A percentile compares a stretch with the other conserved stretches of the same genome.
These are phyloP conservation scores for Domatiomyces globalis DNA, from an alignment of 2,329 filamentous ascomycete species.

Conservation along the genomic window DNA sequence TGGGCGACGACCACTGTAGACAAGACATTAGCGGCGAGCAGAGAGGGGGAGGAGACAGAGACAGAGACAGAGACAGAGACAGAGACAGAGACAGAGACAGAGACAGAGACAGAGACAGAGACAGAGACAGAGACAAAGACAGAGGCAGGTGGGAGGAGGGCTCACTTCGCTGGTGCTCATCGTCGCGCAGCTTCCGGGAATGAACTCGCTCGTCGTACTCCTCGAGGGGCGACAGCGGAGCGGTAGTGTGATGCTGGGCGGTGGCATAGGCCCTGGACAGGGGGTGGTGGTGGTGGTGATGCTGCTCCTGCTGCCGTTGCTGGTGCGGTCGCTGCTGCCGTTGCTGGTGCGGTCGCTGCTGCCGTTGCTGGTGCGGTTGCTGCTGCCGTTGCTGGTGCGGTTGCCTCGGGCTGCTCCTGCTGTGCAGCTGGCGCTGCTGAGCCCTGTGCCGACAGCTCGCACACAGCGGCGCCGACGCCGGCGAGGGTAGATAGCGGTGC, in stretches of 20 bases:
- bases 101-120: neutral
- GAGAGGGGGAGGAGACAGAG: neutral
- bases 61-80: neutral
- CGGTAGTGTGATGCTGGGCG: neutral
- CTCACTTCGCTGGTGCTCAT: slow-evolving; percentile 75
- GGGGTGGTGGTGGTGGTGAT: neutral
- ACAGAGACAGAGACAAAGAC: neutral
- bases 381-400: neutral
- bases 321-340: neutral
- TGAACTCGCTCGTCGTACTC: slow-evolving; percentile 79
- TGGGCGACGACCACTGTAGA: slow-evolving; percentile 66
- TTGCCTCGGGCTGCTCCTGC: neutral
- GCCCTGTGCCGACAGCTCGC: neutral
- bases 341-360: neutral
- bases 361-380: neutral
- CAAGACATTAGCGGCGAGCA: slow-evolving; percentile 4
- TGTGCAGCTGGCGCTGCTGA: neutral
- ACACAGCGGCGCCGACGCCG: neutral
- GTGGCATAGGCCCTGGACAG: neutral
- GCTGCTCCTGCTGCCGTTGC: neutral
- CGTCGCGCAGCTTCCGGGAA: slow-evolving; percentile 60
- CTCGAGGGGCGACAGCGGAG: slow-evolving; percentile 48
- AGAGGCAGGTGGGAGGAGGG: neutral
- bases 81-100: neutral
- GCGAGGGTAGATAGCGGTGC: neutral